phyloP scores from a whole-genome alignment of 176 grass and related monocot genomes.

The Coix lacrymajobi region DNA sequence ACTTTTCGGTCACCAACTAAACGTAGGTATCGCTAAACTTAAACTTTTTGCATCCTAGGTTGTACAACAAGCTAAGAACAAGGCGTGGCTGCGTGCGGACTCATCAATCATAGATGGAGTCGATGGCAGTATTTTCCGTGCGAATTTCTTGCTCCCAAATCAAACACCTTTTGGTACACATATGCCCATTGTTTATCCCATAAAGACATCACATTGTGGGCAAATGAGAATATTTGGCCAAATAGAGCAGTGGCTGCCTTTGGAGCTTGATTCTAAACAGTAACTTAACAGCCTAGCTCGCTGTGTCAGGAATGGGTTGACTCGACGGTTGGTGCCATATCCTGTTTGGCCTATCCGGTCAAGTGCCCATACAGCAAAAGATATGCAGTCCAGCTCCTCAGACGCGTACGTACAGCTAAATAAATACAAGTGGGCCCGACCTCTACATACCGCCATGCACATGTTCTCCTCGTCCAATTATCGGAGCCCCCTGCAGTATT shows the following conservation, averaged over 20 bases:
- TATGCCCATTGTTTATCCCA: not conserved
- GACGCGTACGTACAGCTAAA: not conserved
- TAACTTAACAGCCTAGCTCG: not conserved
- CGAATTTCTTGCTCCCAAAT: not conserved
- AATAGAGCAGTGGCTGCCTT: not conserved
- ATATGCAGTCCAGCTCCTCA: not conserved
- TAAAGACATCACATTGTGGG: not conserved
- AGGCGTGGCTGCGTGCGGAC: no score
- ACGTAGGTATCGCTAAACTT: not conserved
- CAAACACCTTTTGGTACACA: not conserved
- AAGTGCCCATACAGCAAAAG: conserved; percentile 12
- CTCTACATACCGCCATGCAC: not conserved
- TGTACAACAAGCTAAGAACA: not conserved
- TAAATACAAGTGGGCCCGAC: no score
- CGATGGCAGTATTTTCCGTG: not conserved
- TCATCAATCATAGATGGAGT: not conserved
- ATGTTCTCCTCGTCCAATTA: conserved; percentile 20
- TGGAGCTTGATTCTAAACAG: not conserved
- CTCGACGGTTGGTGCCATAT: not conserved
- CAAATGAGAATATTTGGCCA: not conserved
- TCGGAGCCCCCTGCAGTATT: not conserved
- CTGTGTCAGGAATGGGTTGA: not conserved
- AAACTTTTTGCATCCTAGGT: not conserved
- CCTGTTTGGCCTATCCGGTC: conserved; percentile 4
- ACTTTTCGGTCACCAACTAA: no score